phyloP scores from a whole-genome alignment of 2,329 filamentous ascomycete species.

The Trichoderma afroharzianum region DNA sequence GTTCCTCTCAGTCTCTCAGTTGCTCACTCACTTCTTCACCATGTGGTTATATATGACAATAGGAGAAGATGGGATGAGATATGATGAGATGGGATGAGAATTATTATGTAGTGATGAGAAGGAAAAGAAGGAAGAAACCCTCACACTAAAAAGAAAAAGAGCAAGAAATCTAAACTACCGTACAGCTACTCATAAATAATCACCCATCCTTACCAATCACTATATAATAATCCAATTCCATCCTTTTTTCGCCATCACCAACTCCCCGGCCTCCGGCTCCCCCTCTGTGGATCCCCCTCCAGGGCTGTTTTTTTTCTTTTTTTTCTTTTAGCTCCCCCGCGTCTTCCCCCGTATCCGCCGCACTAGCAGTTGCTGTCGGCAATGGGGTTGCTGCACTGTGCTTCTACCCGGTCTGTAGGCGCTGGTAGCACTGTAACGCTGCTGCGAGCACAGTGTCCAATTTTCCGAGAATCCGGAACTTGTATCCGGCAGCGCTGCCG shows the following conservation, averaged over 20 bases:
- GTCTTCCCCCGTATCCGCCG: conserved; percentile 7
- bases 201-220: background rate
- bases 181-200: background rate
- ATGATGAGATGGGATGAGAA: background rate
- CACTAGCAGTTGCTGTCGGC: conserved; percentile 17
- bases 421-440: background rate
- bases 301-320: background rate
- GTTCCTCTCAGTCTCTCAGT: background rate
- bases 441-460: no score
- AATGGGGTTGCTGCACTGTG: conserved; percentile 10
- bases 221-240: background rate
- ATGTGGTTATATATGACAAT: background rate
- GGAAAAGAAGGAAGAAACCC: background rate
- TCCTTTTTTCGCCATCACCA: background rate
- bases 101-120: background rate
- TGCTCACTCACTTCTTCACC: background rate
- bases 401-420: background rate
- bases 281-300: background rate
- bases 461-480: background rate
- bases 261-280: background rate
- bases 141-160: background rate
- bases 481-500: background rate
- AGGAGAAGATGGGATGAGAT: background rate
- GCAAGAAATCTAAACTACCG: background rate
- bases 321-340: background rate